Evolutionary conservation across 2,329 filamentous ascomycete species (phyloP), one percentile per base, ranked within the genome.

Genomic region (Zopfia rhizophila): DNA sequence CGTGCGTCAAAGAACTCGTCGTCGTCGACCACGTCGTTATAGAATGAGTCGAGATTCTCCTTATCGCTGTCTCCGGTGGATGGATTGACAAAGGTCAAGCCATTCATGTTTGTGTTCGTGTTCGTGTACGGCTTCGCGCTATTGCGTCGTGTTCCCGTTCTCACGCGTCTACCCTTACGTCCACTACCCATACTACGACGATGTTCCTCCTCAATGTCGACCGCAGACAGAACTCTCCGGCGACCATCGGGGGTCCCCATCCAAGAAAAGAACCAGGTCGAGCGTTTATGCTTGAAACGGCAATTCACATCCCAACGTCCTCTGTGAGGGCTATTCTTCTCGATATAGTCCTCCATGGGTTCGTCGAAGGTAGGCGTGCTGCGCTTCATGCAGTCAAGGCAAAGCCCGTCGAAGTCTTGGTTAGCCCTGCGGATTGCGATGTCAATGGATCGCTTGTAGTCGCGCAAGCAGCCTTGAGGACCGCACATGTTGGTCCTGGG

Each of bases 1-100:
- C n/a, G n/a, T n/a, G 53, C 53, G 27, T 53, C 53, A 32, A 51
- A 56, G 49, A 53, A 56, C 40, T 56, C 49, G 8, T 55, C 53
- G 5, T 55, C 53, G 12, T 55, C 48, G 12, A 49, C 48, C 14
- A 14, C 23, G 24, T 51, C 49, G 6, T 40, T 22, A 16, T 42
- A 35, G n/a, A n/a, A n/a, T n/a, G n/a, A n/a, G 22, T 31, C 25
- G 14, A 24, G 7, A n/a, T 24, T 23, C 3, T 38, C 18, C 5
- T 37, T 16, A 16, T 36, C 16, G 36, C 39, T 50, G 23, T 41
- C 38, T 22, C 42, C 35, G 12, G 31, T 25, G 30, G 10, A 31
- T 23, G n/a, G n/a, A n/a, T n/a, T n/a, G n/a, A n/a, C n/a, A n/a
- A n/a, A n/a, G n/a, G n/a, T n/a, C n/a, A n/a, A n/a, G n/a, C n/a